These are phyloP conservation scores for Thinopyrum elongatum DNA, from an alignment of 176 grass and related monocot species.

Conservation along the genomic window DNA sequence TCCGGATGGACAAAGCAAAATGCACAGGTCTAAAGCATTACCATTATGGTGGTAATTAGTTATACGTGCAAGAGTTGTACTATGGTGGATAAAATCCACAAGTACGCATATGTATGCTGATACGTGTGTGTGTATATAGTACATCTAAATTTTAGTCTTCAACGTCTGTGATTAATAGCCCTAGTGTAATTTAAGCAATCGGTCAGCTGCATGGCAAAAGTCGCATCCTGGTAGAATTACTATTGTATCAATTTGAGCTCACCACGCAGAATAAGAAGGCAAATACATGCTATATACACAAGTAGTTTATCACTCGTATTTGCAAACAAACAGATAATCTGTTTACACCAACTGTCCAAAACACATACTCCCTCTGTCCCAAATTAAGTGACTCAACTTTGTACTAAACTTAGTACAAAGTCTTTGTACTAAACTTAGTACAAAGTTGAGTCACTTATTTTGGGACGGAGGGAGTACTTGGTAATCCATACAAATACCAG, in stretches of 20 bases:
- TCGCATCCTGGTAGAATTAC: neutral
- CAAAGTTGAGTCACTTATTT: too few species aligned
- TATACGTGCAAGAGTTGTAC: neutral
- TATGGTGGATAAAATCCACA: neutral
- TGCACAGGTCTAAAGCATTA: conserved; percentile 11
- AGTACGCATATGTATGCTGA: neutral
- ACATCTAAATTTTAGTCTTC: conserved; percentile 10
- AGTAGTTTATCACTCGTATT: neutral
- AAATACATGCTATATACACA: neutral
- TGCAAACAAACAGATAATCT: neutral
- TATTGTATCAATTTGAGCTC: neutral
- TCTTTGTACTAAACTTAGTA: too few species aligned
- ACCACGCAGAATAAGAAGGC: neutral
- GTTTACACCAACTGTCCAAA: neutral
- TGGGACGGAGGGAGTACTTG: neutral
- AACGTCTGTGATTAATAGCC: neutral
- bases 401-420: too few species aligned
- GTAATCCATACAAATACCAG: neutral
- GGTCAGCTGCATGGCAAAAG: neutral
- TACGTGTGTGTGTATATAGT: neutral
- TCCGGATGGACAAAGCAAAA: neutral
- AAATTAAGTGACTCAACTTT: too few species aligned
- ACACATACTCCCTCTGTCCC: neutral
- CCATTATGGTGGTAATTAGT: neutral
- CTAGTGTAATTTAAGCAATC: neutral